Evolutionary conservation across 805 yeast species (phyloP).

Genomic region (Teunomyces lycoperdinae): DNA sequence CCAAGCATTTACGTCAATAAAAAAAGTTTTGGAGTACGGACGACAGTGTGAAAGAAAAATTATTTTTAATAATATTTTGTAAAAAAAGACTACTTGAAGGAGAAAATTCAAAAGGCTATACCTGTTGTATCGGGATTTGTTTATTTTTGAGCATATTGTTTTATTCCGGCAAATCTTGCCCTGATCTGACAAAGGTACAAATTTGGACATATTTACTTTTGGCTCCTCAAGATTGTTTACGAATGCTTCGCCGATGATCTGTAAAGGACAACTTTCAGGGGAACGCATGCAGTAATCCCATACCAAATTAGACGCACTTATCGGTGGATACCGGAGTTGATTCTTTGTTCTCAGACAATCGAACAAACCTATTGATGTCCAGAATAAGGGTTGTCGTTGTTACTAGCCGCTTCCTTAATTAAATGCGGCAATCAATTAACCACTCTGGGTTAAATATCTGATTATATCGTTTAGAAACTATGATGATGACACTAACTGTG

Average conservation of each 20-base stretch:
- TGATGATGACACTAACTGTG: neutral
- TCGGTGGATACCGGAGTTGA: neutral
- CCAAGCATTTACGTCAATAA: slow-evolving; percentile 1
- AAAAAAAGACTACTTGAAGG: neutral
- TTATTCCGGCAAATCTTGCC: neutral
- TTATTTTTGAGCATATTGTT: neutral
- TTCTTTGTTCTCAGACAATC: neutral
- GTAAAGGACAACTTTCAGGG: neutral
- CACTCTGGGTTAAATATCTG: neutral
- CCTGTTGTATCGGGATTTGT: neutral
- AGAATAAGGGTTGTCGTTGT: neutral
- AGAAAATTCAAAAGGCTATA: neutral
- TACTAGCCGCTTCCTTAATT: neutral
- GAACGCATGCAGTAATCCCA: neutral
- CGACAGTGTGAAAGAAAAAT: neutral
- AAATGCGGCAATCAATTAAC: neutral
- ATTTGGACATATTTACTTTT: neutral
- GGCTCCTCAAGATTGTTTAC: neutral
- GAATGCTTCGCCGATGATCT: slow-evolving; percentile 2
- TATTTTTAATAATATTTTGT: neutral
- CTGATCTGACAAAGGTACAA: neutral
- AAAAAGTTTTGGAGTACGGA: neutral
- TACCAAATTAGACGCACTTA: neutral
- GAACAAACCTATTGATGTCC: neutral
- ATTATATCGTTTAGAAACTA: neutral